Evolutionary conservation across 768 basidiomycete genomes (phyloP).

Genomic region (Suillus brevipes): DNA sequence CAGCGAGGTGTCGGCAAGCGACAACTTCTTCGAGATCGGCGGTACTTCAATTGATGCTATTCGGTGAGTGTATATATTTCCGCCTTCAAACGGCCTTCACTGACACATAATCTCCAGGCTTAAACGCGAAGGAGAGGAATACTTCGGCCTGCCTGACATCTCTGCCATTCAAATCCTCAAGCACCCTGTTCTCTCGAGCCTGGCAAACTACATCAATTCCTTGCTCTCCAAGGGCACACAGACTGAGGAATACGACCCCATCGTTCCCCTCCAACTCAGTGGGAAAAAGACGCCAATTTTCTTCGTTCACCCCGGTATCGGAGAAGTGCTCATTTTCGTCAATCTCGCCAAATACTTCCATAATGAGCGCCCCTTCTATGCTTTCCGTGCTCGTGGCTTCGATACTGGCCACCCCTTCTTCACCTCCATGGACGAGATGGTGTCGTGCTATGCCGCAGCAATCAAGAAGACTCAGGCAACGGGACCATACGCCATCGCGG

Average conservation of each 20-base stretch:
- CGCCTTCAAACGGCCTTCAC: background rate
- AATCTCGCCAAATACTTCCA: constrained; percentile 42
- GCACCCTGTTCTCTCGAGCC: constrained; percentile 31
- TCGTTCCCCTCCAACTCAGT: constrained; percentile 40
- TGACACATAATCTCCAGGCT: constrained; percentile 11
- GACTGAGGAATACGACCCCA: constrained; percentile 37
- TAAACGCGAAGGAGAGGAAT: constrained; percentile 28
- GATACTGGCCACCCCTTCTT: constrained; percentile 33
- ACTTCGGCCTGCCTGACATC: constrained; percentile 32
- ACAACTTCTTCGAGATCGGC: constrained; percentile 44
- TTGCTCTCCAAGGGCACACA: constrained; percentile 21
- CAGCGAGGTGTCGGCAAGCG: constrained; percentile 26
- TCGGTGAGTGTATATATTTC: constrained; percentile 7
- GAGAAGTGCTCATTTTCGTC: constrained; percentile 42
- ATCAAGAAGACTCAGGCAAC: constrained; percentile 29
- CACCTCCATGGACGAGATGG: constrained; percentile 34
- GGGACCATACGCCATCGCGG: constrained; percentile 37
- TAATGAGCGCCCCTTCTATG: constrained; percentile 40
- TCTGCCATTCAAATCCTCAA: constrained; percentile 42
- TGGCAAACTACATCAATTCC: constrained; percentile 32
- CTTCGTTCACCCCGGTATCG: constrained; percentile 45
- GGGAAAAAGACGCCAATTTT: constrained; percentile 44
- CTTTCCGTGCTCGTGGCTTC: constrained; percentile 42
- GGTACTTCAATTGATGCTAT: constrained; percentile 43
- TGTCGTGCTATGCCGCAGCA: constrained; percentile 30